Evolutionary conservation across 495 filamentous ascomycete genomes (phyloP), one percentile per base, ranked within the genome.

Genomic region (Neurospora sp.): DNA sequence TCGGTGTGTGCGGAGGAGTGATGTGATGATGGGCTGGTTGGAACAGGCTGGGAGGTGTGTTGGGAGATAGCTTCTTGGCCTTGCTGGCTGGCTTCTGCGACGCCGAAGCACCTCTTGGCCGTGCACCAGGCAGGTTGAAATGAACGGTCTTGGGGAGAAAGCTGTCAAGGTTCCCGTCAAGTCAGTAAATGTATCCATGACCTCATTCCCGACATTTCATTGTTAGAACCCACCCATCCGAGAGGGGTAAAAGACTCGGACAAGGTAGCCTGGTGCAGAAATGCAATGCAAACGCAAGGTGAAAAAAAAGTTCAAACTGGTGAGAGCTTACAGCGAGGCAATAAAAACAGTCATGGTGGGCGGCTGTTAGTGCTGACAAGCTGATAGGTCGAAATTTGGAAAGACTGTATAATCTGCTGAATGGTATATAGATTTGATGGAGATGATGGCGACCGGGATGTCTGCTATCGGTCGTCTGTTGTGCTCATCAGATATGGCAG

Each of bases 121-220:
- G 78, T 73, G 80, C 82, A 74, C 81, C 79, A 12, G 81, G 86
- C 42, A 82, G 85, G 72, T 72, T 85, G 82, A 97, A 98, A 78
- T 95, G 90, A 76, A 97, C 85, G 3, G 95, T 98, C 79, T 96
- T 93, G 7, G 95, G 95, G 38, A 97, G 90, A 80, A 96, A 96
- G 60, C 95, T 97, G 76, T 71, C 49, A 44, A 60, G 37, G 27
- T 66, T 66, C 6, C 54, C 54, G 54, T 7, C 27, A 49, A 38
- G 39, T 74, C 20, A 73, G 44, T 20, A 72, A 49, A 40, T 31
- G n/a, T 10, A 69, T 71, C 37, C 62, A 39, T 41, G 69, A 35
- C 54, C 54, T 35, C 54, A 35, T 66, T 35, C 54, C 14, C 54
- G 12, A 35, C 23, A 16, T 35, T 66, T 66, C 27, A 37, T 31